phyloP scores from a whole-genome alignment of 768 basidiomycete species.

The Xerocomus brunneocitrinus region DNA sequence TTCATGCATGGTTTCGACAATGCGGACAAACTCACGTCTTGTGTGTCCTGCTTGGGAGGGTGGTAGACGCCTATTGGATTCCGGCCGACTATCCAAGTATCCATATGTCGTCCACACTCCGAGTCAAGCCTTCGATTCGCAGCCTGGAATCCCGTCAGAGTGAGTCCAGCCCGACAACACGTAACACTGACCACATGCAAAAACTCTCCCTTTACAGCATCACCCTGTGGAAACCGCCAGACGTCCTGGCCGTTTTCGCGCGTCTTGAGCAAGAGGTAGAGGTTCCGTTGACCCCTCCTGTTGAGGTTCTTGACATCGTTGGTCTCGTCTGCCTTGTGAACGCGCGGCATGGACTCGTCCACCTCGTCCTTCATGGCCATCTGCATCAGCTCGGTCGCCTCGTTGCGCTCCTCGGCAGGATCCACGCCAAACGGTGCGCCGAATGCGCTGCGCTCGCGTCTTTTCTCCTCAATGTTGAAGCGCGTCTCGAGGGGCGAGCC shows the following conservation, averaged over 20 bases:
- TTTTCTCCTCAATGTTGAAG: constrained; percentile 71
- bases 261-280: constrained; percentile 78
- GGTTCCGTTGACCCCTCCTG: constrained; percentile 75
- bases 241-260: constrained; percentile 40
- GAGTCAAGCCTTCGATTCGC: constrained; percentile 66
- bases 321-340: constrained; percentile 54
- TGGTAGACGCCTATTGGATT: constrained; percentile 82
- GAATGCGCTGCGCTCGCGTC: constrained; percentile 69
- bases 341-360: constrained; percentile 58
- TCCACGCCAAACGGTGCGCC: constrained; percentile 54
- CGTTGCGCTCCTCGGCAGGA: constrained; percentile 38
- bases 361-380: constrained; percentile 57
- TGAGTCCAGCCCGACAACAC: background rate
- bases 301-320: constrained; percentile 73
- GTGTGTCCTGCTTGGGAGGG: constrained; percentile 35
- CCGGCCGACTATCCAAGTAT: constrained; percentile 89
- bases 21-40: constrained; percentile 32
- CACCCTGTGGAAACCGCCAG: constrained; percentile 83
- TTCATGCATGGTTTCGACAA: constrained; percentile 3
- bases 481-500: constrained; percentile 81
- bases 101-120: constrained; percentile 79
- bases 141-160: constrained; percentile 42
- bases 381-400: constrained; percentile 52
- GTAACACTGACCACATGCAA: constrained; percentile 64
- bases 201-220: constrained; percentile 56